Conservation (phyloP, 129 eudicot species). For the Erigeron canadensis region DNA sequence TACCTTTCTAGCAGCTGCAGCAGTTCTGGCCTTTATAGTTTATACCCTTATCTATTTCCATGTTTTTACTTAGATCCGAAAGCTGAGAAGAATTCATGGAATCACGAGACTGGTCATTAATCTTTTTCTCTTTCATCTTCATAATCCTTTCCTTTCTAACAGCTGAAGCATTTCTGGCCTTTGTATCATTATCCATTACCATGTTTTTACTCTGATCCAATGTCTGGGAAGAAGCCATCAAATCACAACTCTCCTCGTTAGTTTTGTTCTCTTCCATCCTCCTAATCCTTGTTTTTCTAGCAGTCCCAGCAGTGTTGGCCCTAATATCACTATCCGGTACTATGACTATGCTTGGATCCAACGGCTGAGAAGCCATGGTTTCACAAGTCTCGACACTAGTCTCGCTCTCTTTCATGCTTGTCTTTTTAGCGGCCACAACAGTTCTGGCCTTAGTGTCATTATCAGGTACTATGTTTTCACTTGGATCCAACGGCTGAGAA, state of each 20-base stretch:
- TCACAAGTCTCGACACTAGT: no score
- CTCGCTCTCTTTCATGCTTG: no score
- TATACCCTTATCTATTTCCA: no score
- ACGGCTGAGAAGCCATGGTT: no score
- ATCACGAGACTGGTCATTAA: no score
- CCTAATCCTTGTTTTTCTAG: constrained; percentile 43
- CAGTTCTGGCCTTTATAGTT: no score
- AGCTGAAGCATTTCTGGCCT: constrained; percentile 23
- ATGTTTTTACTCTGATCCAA: constrained; percentile 33
- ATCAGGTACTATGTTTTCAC: constrained; percentile 25
- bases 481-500: constrained; percentile 45
- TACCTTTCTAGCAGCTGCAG: no score
- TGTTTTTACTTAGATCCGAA: no score
- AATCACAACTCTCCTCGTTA: constrained; percentile 24
- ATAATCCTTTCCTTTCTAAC: constrained; percentile 46
- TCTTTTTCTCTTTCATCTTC: constrained; percentile 46
- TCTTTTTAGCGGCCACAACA: constrained; percentile 33
- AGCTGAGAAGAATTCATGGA: no score
- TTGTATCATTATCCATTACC: constrained; percentile 31
- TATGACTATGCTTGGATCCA: no score
- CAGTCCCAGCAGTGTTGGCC: no score
- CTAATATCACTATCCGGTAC: no score
- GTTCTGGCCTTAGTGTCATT: constrained; percentile 28
- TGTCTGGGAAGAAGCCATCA: constrained; percentile 38
- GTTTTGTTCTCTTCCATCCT: constrained; percentile 44